Evolutionary conservation across 2,329 filamentous ascomycete genomes (phyloP).

Genomic region (Penicillium nordicum): DNA sequence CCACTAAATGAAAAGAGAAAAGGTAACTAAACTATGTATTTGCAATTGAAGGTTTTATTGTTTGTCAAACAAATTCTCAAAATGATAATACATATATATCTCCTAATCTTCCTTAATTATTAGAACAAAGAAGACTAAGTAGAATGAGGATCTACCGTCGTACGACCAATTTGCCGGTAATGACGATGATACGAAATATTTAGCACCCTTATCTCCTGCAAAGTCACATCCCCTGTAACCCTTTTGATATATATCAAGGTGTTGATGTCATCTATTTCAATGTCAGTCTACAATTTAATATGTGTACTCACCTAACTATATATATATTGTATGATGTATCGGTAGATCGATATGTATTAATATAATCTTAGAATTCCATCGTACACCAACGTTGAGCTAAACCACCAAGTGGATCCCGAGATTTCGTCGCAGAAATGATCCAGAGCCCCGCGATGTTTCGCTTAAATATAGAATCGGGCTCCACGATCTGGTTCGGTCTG

Average conservation of each 20-base stretch:
- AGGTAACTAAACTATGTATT: too few relatives aligned
- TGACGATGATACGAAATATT: not conserved
- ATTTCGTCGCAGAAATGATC: slow-evolving; percentile 2
- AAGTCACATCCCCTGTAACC: not conserved
- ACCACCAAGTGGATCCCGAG: slow-evolving; percentile 1
- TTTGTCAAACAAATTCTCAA: not conserved
- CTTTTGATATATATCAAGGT: not conserved
- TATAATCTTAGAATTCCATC: not conserved
- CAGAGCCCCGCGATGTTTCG: slow-evolving; percentile 7
- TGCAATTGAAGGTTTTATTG: not conserved
- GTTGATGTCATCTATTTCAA: not conserved
- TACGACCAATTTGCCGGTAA: slow-evolving; percentile 6
- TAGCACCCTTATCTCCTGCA: not conserved
- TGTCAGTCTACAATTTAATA: not conserved
- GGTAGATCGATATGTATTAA: not conserved
- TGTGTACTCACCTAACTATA: not conserved
- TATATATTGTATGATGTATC: too few relatives aligned
- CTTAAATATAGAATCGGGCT: slow-evolving; percentile 13
- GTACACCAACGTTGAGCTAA: slow-evolving; percentile 1
- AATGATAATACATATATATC: not conserved
- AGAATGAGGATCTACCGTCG: slow-evolving; percentile 12
- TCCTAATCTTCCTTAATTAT: not conserved
- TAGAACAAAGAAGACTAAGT: slow-evolving; percentile 1
- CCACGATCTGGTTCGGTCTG: not conserved
- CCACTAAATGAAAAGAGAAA: not conserved